These are phyloP conservation scores for Dalechampia spathulata DNA, from an alignment of 441 rosid species.

Conservation along the genomic window DNA sequence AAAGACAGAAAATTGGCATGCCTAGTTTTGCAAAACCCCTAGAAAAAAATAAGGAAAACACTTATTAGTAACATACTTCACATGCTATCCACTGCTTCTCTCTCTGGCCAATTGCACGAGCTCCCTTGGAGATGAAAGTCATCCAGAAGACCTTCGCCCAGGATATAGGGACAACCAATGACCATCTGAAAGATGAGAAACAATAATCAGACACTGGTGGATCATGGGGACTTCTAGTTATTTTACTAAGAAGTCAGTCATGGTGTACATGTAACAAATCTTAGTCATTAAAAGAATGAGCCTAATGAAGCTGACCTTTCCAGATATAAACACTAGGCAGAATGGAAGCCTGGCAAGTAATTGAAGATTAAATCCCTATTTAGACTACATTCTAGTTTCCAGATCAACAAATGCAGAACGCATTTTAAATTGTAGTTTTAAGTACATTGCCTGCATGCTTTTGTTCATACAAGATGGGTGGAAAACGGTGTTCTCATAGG, in stretches of 20 bases:
- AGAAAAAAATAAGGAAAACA: not conserved
- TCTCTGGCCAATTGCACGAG: constrained; percentile 73
- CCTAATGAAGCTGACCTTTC: not conserved
- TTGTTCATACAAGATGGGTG: too few relatives aligned
- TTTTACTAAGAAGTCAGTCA: too few relatives aligned
- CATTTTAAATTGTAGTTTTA: too few relatives aligned
- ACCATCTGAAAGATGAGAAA: constrained; percentile 58
- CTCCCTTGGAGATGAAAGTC: constrained; percentile 65
- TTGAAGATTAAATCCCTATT: too few relatives aligned
- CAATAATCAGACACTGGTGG: constrained; percentile 5
- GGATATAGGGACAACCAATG: constrained; percentile 69
- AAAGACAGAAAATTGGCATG: constrained; percentile 14
- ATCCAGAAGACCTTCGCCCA: constrained; percentile 81
- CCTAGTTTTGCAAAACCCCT: constrained; percentile 1
- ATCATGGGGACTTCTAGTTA: too few relatives aligned
- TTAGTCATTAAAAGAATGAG: not conserved
- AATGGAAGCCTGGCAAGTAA: not conserved
- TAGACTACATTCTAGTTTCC: too few relatives aligned
- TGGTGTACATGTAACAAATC: too few relatives aligned
- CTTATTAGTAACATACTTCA: constrained; percentile 39
- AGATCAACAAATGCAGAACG: too few relatives aligned
- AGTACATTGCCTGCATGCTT: too few relatives aligned
- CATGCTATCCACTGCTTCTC: constrained; percentile 79
- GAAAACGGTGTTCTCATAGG: too few relatives aligned
- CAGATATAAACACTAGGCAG: not conserved